Evolutionary conservation across 2,329 filamentous ascomycete genomes (phyloP), one percentile per base, ranked within the genome.

Genomic region (Ophiosphaerella korrae): DNA sequence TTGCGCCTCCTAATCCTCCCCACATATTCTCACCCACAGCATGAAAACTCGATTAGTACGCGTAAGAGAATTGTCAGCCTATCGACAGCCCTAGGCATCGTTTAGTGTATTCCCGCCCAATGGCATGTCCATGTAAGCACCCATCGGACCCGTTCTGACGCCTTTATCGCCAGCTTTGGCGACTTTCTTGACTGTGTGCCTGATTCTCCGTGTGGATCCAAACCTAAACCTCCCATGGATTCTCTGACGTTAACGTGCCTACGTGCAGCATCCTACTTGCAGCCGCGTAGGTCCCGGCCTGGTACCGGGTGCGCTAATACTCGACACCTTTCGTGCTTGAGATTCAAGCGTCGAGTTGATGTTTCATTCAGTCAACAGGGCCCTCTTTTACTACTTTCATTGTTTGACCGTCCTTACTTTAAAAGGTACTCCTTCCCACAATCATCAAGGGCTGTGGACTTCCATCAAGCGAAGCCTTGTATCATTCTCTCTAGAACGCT

Each of bases 391-490:
- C 26, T 37, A 42, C 40, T 53, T 54, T 37, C 48, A 52, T 45
- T 41, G 42, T 38, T 53, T 56, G 48, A 47, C 42, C 49, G 56
- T 58, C 53, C 26, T 60, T 58, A 6, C 59, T 66, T 70, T 69
- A 66, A 66, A 63, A 62, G 52, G 44, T 47, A 23, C 42, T 52
- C 58, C 56, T 47, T 62, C 61, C 50, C 64, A 60, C 62, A 57
- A 53, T 66, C 60, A 49, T 63, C 52, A 55, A 59, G 48, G 36
- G 50, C 45, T 61, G 57, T 62, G 53, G 51, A 60, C 55, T 56
- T 58, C 54, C 62, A 62, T 60, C 62, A 67, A 66, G 62, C 66
- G 62, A 58, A 65, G 64, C 66, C 62, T 69, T 58, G 41, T 57
- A 55, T 52, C 42, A 57, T 54, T 49, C 47, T 49, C 47, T 26